Percentiles rank a stretch among this genome's conserved stretches.
These are phyloP conservation scores for Flaveria robusta DNA, from an alignment of 129 eudicot species.

Conservation along the genomic window DNA sequence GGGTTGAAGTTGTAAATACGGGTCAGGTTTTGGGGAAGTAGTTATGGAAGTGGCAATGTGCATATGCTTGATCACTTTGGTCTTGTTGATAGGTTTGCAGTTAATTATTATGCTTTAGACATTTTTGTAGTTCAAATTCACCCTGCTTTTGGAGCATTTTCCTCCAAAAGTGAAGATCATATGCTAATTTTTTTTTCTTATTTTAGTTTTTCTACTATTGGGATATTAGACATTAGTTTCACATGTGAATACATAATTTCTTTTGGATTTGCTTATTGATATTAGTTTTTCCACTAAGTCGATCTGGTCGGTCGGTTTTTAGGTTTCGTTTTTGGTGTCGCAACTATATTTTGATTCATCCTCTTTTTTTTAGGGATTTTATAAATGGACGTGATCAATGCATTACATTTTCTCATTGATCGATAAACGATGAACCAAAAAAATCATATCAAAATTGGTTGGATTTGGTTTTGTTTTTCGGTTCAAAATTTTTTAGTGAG, in stretches of 20 bases:
- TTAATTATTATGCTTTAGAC: not conserved
- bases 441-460: not conserved
- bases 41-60: constrained; percentile 1
- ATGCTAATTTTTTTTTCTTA: not conserved
- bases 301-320: no score
- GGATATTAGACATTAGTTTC: not conserved
- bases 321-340: no score
- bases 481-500: no score
- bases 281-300: not conserved
- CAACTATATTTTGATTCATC: no score
- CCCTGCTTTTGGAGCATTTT: not conserved
- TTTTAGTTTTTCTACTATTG: not conserved
- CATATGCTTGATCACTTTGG: constrained; percentile 16
- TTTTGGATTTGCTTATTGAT: constrained; percentile 8
- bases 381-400: not conserved
- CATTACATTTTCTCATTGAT: not conserved
- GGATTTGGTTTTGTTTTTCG: not conserved
- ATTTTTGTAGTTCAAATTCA: not conserved
- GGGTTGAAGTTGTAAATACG: constrained; percentile 13
- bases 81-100: constrained; percentile 15
- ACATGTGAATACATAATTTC: not conserved
- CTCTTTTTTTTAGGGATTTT: no score
- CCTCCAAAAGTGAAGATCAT: not conserved
- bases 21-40: constrained; percentile 4
- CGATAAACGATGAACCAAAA: not conserved